Base-by-base conservation (phyloP, 805 yeast genomes). In the Suhomyces faveliae region DNA sequence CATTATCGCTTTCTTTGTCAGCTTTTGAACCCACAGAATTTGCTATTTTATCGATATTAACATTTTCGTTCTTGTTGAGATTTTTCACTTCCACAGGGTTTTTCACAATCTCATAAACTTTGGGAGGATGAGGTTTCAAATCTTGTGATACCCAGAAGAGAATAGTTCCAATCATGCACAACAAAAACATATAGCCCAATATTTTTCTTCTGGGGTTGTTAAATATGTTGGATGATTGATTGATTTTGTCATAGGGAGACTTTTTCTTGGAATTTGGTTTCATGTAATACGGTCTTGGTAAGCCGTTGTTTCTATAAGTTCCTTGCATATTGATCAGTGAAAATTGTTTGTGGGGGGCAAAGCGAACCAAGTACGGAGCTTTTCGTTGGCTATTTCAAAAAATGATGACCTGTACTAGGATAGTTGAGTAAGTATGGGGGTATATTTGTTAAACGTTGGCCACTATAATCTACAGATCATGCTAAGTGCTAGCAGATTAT, bases 211-310 rank as follows among this genome's bases (percentile, higher is more conserved):
- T 60, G 23, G 73, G 65, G n/a, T 67, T 60, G 51, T 60, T 67
- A 56, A 73, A 70, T 44, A 60, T 65, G 40, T 54, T 61, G 15
- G 45, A 48, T 6, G 74, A 66, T 13, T 29, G 43, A 29, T 42
- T 45, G 50, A 64, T 49, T 23, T 63, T 64, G 22, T 67, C 64
- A 52, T 73, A 73, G 1, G 69, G 72, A 0, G 73, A 68, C 19
- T 57, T 53, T 46, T 64, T 68, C 53, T 60, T 65, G 49, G 60
- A 61, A n/a, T 56, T 39, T 3, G 78, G 76, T 54, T 71, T 73
- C 77, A 73, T 73, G 54, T 73, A 69, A 57, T 73, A 73, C 5
- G 78, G 78, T 49, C 77, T 60, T 17, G 78, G 78, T 42, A 73
- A 63, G 12, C 77, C 78, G 51, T 68, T 64, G 46, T 60, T 64